Evolutionary conservation across 768 basidiomycete species (phyloP), one percentile per base, ranked within the genome.

Genomic region (Psilocybe azurescens): DNA sequence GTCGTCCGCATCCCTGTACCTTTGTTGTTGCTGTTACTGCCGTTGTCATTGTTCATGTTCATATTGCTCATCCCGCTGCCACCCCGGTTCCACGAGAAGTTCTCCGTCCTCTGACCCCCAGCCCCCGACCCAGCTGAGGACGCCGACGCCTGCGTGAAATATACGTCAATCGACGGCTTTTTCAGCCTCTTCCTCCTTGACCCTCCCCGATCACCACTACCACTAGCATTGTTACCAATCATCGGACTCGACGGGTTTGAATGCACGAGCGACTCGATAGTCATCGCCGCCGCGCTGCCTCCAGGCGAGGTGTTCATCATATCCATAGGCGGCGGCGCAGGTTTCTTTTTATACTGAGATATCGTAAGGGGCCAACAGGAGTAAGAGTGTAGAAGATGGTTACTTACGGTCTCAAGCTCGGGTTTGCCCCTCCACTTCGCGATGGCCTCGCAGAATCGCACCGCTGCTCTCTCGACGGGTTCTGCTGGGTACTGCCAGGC

Each of bases 341-440:
- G 71, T 70, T 78, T 83, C 73, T 85, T 87, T 70, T 87, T 86
- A 72, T 89, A 89, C 83, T 88, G 69, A 48, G 67, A 49, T 63
- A 71, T 69, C 63, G 69, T 70, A 68, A 73, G 69, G 52, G 24
- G 56, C 56, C 66, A 55, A 62, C 36, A 63, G 57, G 56, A 30
- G 20, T 53, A 14, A 10, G 20, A 65, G 32, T 24, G 64, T 54
- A 28, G 46, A 39, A 63, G 59, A 64, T 30, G 33, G 47, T 58
- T 47, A 69, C 82, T 69, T 62, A 91, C 91, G 3, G 87, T 89
- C 75, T 92, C 90, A 7, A 95, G 81, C 67, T 94, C 93, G 39
- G 93, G 93, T 69, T 89, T 91, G 2, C 93, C 93, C 66, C 92
- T 78, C 93, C 93, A 95, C 56, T 83, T 84, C 1, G 90, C 86